Percentiles rank a stretch among this genome's conserved stretches.
phyloP scores from a whole-genome alignment of 306 rosid genomes.

The Clitoria ternatea region DNA sequence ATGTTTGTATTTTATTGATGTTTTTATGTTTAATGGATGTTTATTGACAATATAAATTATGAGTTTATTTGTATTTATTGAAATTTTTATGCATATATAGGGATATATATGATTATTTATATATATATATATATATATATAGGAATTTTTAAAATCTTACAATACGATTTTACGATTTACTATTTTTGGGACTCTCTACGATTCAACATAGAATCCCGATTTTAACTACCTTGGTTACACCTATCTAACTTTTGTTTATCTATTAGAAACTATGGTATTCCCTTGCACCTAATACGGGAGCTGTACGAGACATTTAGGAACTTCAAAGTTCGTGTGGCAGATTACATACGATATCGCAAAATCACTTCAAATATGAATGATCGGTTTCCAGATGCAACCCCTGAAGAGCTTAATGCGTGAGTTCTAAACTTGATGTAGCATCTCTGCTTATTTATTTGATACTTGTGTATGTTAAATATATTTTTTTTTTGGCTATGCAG shows the following conservation, averaged over 20 bases:
- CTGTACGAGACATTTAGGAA: conserved; percentile 98
- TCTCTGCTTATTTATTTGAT: background rate
- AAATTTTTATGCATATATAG: no score
- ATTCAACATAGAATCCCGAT: no score
- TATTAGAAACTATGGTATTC: conserved; percentile 85
- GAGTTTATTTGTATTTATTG: no score
- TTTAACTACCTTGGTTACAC: no score
- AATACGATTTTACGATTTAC: no score
- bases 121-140: no score
- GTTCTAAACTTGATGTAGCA: conserved; percentile 34
- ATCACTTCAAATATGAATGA: conserved; percentile 99
- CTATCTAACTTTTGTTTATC: conserved; percentile 24
- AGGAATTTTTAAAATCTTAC: no score
- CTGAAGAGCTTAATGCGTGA: conserved; percentile 91
- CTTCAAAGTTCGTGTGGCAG: conserved; percentile 83
- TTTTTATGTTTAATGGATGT: no score
- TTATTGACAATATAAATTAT: no score
- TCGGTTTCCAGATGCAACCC: conserved; percentile 95
- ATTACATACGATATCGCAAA: conserved; percentile 88
- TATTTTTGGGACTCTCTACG: no score
- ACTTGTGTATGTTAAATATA: conserved; percentile 13
- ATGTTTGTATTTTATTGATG: no score
- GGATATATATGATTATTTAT: no score
- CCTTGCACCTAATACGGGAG: conserved; percentile 95
- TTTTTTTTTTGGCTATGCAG: conserved; percentile 45